Percentiles rank a stretch among this genome's conserved stretches.
phyloP scores from a whole-genome alignment of 2,329 filamentous ascomycete genomes.

The Neurospora sp. region DNA sequence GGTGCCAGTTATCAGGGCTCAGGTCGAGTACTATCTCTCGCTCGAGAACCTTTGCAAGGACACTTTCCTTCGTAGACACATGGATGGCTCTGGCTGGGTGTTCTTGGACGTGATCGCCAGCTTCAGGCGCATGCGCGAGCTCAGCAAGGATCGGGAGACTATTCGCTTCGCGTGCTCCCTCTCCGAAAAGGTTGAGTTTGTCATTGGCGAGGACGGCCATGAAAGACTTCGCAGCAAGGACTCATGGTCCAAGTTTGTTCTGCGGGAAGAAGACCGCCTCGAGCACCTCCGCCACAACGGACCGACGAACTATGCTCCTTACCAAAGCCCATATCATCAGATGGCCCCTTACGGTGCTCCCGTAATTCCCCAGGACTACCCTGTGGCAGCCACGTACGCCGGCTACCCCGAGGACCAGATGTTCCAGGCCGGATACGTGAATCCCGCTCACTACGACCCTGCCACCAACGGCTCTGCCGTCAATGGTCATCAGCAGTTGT shows the following conservation, averaged over 20 bases:
- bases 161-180: constrained; percentile 67
- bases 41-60: constrained; percentile 94
- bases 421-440: constrained; percentile 23
- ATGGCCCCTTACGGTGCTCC: constrained; percentile 16
- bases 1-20: constrained; percentile 33
- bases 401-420: constrained; percentile 19
- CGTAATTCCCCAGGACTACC: constrained; percentile 17
- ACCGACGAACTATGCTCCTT: constrained; percentile 30
- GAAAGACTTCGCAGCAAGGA: constrained; percentile 69
- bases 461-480: constrained; percentile 23
- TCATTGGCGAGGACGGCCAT: constrained; percentile 63
- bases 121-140: constrained; percentile 75
- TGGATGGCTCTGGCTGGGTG: constrained; percentile 94
- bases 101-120: constrained; percentile 65
- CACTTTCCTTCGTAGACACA: constrained; percentile 74
- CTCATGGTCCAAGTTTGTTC: constrained; percentile 72
- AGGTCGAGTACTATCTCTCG: constrained; percentile 92
- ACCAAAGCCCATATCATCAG: constrained; percentile 8
- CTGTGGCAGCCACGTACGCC: constrained; percentile 19
- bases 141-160: constrained; percentile 63
- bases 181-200: constrained; percentile 64
- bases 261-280: constrained; percentile 62
- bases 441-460: constrained; percentile 20
- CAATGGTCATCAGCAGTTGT: constrained; percentile 41
- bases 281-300: constrained; percentile 66